phyloP scores from a whole-genome alignment of 495 filamentous ascomycete genomes.

The Podospora anserina region DNA sequence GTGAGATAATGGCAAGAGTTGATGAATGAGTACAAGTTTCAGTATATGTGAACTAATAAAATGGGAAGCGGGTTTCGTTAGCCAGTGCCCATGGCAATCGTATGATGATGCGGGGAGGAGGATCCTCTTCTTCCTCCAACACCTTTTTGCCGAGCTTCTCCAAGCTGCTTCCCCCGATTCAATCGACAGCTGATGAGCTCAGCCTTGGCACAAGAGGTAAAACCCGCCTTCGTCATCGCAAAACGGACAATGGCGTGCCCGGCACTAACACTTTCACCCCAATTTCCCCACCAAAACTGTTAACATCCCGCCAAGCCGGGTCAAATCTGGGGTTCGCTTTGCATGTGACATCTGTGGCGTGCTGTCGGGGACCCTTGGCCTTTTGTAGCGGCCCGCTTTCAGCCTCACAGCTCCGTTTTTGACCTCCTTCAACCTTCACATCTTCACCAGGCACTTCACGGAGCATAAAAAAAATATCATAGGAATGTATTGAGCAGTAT shows the following conservation, averaged over 20 bases:
- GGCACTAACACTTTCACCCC: background rate
- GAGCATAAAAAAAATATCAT: background rate
- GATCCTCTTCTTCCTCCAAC: background rate
- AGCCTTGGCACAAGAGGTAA: background rate
- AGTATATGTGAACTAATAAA: too few species aligned
- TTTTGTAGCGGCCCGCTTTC: slow-evolving; percentile 1
- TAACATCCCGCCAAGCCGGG: background rate
- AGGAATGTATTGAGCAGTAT: background rate
- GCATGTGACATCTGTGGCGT: slow-evolving; percentile 11
- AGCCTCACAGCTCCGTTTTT: slow-evolving; percentile 4
- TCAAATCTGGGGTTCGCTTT: slow-evolving; percentile 4
- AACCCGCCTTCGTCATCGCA: background rate
- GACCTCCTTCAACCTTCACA: background rate
- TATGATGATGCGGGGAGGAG: slow-evolving; percentile 11
- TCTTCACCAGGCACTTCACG: background rate
- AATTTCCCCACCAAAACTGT: background rate
- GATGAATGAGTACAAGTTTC: background rate
- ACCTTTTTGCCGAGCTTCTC: background rate
- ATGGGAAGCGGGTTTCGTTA: background rate
- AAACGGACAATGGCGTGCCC: background rate
- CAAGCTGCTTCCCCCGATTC: background rate
- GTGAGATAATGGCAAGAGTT: background rate
- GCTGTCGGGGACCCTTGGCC: background rate
- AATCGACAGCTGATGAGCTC: background rate
- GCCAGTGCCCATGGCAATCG: background rate